These are phyloP conservation scores for Herpetospermum pedunculosum DNA, from an alignment of 306 rosid species.

Conservation along the genomic window DNA sequence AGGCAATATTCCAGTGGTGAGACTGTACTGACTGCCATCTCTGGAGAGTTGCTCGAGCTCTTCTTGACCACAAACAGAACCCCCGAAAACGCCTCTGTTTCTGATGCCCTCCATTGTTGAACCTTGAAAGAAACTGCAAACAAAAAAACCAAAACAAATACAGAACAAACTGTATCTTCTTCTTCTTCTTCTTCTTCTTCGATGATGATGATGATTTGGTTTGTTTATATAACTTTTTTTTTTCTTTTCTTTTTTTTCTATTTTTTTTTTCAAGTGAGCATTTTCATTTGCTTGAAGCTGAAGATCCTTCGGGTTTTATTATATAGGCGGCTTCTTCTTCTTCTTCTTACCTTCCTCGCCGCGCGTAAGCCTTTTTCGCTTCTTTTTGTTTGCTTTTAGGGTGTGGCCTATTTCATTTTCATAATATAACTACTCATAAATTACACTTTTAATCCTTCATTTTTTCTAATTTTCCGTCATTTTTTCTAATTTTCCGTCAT, in stretches of 20 bases:
- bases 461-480: neutral
- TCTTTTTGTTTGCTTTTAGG: neutral
- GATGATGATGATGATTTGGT: neutral
- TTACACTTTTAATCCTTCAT: neutral
- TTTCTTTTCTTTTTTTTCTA: no score
- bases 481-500: no score
- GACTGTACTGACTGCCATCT: constrained; percentile 78
- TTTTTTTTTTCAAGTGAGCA: neutral
- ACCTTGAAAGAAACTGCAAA: neutral
- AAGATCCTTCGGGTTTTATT: neutral
- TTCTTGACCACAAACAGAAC: constrained; percentile 41
- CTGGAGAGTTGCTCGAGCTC: constrained; percentile 53
- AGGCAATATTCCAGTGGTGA: constrained; percentile 64
- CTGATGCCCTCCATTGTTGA: constrained; percentile 13
- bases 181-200: neutral
- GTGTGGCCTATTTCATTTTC: neutral
- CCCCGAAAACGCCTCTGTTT: constrained; percentile 19
- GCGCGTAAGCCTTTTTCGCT: neutral
- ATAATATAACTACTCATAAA: no score
- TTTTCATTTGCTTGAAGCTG: neutral
- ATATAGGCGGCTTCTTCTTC: neutral
- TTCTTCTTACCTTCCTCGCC: no score
- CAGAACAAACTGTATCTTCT: neutral
- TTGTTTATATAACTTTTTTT: neutral
- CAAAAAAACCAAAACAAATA: neutral